These are phyloP conservation scores for Rhytidiadelphus loreus DNA, from an alignment of 225 moss, liverwort and hornwort genomes.

Conservation along the genomic window DNA sequence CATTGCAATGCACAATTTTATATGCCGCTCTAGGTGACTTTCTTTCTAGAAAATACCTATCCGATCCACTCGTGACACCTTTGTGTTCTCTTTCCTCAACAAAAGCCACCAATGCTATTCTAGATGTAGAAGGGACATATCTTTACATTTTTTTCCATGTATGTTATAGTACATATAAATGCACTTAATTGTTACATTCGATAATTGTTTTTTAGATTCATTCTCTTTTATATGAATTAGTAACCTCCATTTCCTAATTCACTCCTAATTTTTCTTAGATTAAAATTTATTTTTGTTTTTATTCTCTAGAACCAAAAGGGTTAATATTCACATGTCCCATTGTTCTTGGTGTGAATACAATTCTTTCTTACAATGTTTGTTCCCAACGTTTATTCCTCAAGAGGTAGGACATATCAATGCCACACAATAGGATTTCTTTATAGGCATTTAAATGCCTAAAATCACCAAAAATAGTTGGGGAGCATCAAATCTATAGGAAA, in stretches of 20 bases:
- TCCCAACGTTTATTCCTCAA: not conserved
- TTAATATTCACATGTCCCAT: not conserved
- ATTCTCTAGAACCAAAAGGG: too few relatives aligned
- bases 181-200: not conserved
- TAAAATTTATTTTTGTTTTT: too few relatives aligned
- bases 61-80: not conserved
- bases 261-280: too few relatives aligned
- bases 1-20: not conserved
- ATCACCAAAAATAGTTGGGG: too few relatives aligned
- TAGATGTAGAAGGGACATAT: not conserved
- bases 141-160: fast-evolving
- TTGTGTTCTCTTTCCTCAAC: fast-evolving
- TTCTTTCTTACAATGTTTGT: not conserved
- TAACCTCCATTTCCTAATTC: not conserved
- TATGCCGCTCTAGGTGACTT: fast-evolving
- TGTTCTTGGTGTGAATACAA: not conserved
- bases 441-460: too few relatives aligned
- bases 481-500: too few relatives aligned
- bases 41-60: not conserved
- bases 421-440: too few relatives aligned
- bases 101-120: not conserved
- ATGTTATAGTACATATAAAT: fast-evolving
- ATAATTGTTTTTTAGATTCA: not conserved
- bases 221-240: not conserved
- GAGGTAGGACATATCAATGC: too few relatives aligned